Percentiles rank a stretch among this genome's conserved stretches.
These are phyloP conservation scores for Chaetomium cochliodes DNA, from an alignment of 495 filamentous ascomycete species.

Conservation along the genomic window DNA sequence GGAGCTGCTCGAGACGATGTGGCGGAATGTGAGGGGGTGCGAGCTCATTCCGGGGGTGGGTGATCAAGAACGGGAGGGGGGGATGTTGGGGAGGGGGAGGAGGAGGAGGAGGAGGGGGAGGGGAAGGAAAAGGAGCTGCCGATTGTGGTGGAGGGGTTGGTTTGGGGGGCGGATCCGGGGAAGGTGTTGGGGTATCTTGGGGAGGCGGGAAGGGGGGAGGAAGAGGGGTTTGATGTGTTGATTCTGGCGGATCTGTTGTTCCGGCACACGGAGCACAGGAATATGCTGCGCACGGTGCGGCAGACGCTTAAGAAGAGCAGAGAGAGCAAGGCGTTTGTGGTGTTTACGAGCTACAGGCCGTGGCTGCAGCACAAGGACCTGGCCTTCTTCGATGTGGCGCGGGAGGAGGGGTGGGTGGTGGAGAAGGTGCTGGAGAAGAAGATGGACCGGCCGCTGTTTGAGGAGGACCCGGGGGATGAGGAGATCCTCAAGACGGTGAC, in stretches of 20 bases:
- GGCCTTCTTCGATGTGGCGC: conserved; percentile 75
- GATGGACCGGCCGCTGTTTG: conserved; percentile 83
- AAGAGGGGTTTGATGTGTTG: conserved; percentile 67
- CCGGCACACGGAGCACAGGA: conserved; percentile 77
- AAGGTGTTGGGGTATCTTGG: conserved; percentile 53
- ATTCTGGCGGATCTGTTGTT: conserved; percentile 89
- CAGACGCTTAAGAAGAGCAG: conserved; percentile 54
- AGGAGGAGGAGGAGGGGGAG: too few species aligned
- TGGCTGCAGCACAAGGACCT: conserved; percentile 84
- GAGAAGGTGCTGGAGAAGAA: conserved; percentile 76
- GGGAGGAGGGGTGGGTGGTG: conserved; percentile 65
- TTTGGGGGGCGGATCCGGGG: conserved; percentile 68
- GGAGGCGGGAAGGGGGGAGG: conserved; percentile 7
- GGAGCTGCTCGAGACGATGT: conserved; percentile 74
- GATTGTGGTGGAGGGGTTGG: conserved; percentile 62
- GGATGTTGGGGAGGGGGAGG: too few species aligned
- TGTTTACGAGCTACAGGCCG: conserved; percentile 90
- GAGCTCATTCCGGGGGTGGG: neutral
- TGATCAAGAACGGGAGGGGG: too few species aligned
- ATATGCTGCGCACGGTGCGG: conserved; percentile 68
- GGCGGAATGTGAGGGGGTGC: conserved; percentile 59
- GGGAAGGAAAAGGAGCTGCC: conserved; percentile 28
- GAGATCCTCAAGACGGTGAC: conserved; percentile 74
- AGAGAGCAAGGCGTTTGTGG: conserved; percentile 71
- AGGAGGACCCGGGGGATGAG: conserved; percentile 79